These are phyloP conservation scores for Lactarius sp. DNA, from an alignment of 768 basidiomycete species.

Conservation along the genomic window DNA sequence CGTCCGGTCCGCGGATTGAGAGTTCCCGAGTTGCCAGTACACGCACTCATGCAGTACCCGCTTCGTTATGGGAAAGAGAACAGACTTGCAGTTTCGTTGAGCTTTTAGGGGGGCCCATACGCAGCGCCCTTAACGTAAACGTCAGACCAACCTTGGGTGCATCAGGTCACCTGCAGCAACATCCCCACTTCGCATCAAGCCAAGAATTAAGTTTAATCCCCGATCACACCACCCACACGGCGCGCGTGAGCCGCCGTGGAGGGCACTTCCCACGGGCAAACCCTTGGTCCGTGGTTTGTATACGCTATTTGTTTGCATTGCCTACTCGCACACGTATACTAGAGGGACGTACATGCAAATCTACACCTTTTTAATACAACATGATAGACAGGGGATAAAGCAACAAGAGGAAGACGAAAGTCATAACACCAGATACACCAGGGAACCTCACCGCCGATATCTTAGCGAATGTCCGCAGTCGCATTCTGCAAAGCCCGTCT, in stretches of 20 bases:
- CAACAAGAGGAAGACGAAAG: slow-evolving; percentile 14
- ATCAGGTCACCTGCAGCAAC: slow-evolving; percentile 4
- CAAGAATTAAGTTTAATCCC: not conserved
- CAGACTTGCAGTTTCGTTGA: no score
- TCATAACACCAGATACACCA: not conserved
- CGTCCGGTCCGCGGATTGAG: slow-evolving; percentile 18
- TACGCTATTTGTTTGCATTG: not conserved
- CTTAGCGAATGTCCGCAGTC: slow-evolving; percentile 80
- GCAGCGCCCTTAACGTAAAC: slow-evolving; percentile 1
- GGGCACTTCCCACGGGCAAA: not conserved
- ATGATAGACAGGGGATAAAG: slow-evolving; percentile 24
- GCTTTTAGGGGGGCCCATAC: not conserved
- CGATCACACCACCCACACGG: not conserved
- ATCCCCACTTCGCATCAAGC: slow-evolving; percentile 7
- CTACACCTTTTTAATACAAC: slow-evolving; percentile 16
- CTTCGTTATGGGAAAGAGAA: not conserved
- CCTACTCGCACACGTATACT: not conserved
- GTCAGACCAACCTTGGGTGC: not conserved
- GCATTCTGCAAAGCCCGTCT: slow-evolving; percentile 99
- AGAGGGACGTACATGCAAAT: not conserved
- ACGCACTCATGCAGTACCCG: not conserved
- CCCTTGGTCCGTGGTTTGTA: not conserved
- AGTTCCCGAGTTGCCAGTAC: not conserved
- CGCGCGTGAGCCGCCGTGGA: not conserved
- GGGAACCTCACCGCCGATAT: not conserved